phyloP scores from a whole-genome alignment of 225 moss, liverwort and hornwort species.

The Lunularia cruciata region DNA sequence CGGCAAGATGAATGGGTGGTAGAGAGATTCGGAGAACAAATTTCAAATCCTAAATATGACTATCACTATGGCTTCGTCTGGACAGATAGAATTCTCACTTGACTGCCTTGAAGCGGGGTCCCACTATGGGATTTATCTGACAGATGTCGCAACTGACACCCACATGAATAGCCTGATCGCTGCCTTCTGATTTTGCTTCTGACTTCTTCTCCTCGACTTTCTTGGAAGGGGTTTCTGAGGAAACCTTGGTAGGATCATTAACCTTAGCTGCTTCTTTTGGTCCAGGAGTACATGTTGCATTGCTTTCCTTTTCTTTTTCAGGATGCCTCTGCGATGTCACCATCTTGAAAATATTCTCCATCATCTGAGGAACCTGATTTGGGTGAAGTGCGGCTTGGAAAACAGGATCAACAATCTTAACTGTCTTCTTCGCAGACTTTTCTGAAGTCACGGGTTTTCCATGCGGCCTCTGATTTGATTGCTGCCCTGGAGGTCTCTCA shows the following conservation, averaged over 20 bases:
- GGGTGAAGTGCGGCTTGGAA: background rate
- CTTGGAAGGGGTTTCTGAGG: no score
- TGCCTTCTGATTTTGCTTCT: background rate
- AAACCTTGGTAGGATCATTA: background rate
- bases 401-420: background rate
- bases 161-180: background rate
- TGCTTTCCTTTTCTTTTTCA: background rate
- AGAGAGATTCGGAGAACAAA: no score
- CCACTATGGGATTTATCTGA: background rate
- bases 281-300: background rate
- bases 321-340: background rate
- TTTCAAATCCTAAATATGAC: no score
- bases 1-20: no score
- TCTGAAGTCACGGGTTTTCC: background rate
- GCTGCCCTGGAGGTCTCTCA: no score
- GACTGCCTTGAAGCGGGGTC: background rate
- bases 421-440: background rate
- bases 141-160: background rate
- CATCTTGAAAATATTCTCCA: background rate
- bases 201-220: background rate
- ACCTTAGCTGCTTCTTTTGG: background rate
- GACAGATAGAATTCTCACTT: background rate
- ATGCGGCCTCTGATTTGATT: no score
- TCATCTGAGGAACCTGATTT: conserved; percentile 1
- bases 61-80: no score